Evolutionary conservation across 2,329 filamentous ascomycete species (phyloP).

Genomic region (Verticillium zaregamsianum): DNA sequence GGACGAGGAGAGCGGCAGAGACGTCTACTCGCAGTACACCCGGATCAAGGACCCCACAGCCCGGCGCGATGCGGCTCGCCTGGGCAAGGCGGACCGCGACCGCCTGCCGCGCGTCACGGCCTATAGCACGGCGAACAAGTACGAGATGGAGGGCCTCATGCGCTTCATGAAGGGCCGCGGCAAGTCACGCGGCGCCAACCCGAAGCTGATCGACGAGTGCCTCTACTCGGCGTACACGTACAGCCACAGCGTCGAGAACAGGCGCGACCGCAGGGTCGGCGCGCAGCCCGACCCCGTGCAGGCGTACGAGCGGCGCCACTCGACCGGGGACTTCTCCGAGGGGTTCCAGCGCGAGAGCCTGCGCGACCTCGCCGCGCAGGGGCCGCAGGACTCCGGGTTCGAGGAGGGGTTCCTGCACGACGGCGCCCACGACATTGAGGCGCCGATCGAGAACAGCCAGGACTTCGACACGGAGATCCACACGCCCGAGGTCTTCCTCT

Average conservation of each 20-base stretch:
- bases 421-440: constrained; percentile 18
- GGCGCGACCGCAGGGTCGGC: constrained; percentile 20
- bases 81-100: constrained; percentile 90
- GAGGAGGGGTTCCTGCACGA: constrained; percentile 21
- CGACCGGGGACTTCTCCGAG: constrained; percentile 67
- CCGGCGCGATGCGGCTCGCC: constrained; percentile 80
- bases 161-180: constrained; percentile 83
- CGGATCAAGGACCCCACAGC: constrained; percentile 96
- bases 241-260: constrained; percentile 40
- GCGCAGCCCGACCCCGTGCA: constrained; percentile 32
- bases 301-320: constrained; percentile 65
- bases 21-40: constrained; percentile 97
- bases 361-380: constrained; percentile 52
- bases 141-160: constrained; percentile 85
- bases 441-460: constrained; percentile 42
- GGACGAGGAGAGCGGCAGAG: constrained; percentile 88
- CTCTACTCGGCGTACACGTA: constrained; percentile 95
- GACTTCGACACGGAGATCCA: constrained; percentile 88
- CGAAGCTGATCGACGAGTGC: constrained; percentile 95
- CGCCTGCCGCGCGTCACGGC: constrained; percentile 87
- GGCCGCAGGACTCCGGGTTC: constrained; percentile 24
- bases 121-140: constrained; percentile 91
- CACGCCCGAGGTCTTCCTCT: constrained; percentile 91
- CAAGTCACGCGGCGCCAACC: constrained; percentile 72
- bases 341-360: constrained; percentile 56